Evolutionary conservation across 495 filamentous ascomycete species (phyloP).

Genomic region (Hyaloscypha bicolor): DNA sequence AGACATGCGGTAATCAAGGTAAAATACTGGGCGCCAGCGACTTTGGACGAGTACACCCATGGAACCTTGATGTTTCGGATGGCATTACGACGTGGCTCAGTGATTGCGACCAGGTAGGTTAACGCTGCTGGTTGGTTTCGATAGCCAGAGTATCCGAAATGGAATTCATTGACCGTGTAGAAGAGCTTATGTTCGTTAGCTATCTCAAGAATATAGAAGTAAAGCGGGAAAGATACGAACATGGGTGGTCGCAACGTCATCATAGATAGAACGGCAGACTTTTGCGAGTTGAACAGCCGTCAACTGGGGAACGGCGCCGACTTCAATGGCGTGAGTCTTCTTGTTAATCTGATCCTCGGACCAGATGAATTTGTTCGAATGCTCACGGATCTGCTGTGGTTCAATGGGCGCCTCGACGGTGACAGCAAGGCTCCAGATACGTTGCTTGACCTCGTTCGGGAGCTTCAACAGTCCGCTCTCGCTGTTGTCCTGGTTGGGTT

Average conservation of each 20-base stretch:
- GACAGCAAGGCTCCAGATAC: constrained; percentile 17
- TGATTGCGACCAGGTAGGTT: constrained; percentile 26
- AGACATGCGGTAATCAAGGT: constrained; percentile 6
- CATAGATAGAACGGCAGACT: constrained; percentile 20
- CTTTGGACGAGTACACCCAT: not conserved
- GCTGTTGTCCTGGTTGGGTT: not conserved
- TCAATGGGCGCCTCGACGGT: constrained; percentile 10
- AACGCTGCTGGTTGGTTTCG: not conserved
- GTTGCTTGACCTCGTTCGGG: constrained; percentile 12
- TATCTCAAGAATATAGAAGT: not conserved
- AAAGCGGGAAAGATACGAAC: not conserved
- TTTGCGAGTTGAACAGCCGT: constrained; percentile 15
- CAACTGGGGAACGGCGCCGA: not conserved
- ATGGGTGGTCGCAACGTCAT: constrained; percentile 19
- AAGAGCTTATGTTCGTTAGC: constrained; percentile 11
- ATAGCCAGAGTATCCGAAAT: constrained; percentile 7
- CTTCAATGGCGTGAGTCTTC: not conserved
- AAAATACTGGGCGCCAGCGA: not conserved
- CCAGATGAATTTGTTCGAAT: constrained; percentile 25
- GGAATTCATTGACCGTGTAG: constrained; percentile 15
- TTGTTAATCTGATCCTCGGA: not conserved
- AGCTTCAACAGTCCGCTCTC: constrained; percentile 12
- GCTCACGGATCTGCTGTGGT: constrained; percentile 6
- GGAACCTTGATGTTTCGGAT: constrained; percentile 6
- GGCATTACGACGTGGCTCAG: constrained; percentile 2